Evolutionary conservation across 2,329 filamentous ascomycete genomes (phyloP), one percentile per base, ranked within the genome.

Genomic region (Arthrobotrys entomopaga): DNA sequence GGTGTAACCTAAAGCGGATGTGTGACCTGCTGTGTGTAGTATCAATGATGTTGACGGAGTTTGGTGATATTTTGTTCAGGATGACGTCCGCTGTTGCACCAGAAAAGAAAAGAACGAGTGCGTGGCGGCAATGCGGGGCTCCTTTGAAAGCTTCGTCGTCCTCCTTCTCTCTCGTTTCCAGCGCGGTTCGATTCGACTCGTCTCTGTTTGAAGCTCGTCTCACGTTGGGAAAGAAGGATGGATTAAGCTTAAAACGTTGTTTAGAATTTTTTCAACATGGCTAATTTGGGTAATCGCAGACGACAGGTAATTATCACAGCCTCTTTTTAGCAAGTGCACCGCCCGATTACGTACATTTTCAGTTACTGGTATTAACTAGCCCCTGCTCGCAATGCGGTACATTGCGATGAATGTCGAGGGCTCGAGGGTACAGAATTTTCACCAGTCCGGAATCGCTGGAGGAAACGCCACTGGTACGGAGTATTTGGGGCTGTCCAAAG

Each of bases 221-320:
- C 53, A 38, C 53, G 46, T 66, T 58, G 65, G 6, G 29, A 34
- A 34, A 34, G 29, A 34, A 63, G 52, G 66, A 57, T 58, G 34
- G 58, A 46, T 65, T 71, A 71, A 71, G 69, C 69, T 73, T 73
- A 65, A 73, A 73, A 66, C 69, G 61, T 54, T 73, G 24, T 52
- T 50, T 22, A n/a, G 46, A 49, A 22, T 34, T 66, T 61, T n/a
- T 61, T 61, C 60, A 60, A 59, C 38, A n/a, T 34, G 24, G 19
- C 59, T 38, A 19, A 22, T 60, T 48, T 48, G 42, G 56, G 56
- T 34, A 59, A 65, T 43, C 16, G 42, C 24, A 69, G 65, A 29
- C 46, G 16, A 46, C 15, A 19, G 65, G 26, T 40, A 38, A 56
- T 59, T n/a, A 42, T 56, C 66, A 52, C 67, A 43, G 53, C 46